phyloP scores from a whole-genome alignment of 495 filamentous ascomycete genomes.

The Amniculicola lignicola region DNA sequence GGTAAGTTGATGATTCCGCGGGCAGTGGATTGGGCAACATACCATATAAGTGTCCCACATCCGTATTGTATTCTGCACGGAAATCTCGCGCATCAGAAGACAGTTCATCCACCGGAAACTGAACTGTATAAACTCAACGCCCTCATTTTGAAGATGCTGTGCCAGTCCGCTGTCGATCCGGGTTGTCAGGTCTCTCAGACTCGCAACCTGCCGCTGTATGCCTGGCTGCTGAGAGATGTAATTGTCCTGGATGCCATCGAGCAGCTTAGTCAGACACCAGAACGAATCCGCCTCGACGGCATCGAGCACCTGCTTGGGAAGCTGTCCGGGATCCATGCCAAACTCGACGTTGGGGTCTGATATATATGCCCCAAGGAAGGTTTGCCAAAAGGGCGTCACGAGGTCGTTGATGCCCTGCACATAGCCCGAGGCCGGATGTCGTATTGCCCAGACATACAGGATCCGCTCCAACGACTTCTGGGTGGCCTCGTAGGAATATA shows the following conservation, averaged over 20 bases:
- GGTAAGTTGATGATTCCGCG: not conserved
- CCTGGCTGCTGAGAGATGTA: conserved; percentile 97
- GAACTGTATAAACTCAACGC: conserved; percentile 98
- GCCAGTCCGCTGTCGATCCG: conserved; percentile 82
- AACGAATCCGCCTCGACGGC: conserved; percentile 97
- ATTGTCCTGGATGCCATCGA: conserved; percentile 98
- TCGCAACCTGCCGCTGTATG: conserved; percentile 88
- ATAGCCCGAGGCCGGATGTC: conserved; percentile 95
- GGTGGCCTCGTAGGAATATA: conserved; percentile 94
- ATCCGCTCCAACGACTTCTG: conserved; percentile 92
- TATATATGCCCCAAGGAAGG: conserved; percentile 91
- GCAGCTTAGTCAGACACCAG: conserved; percentile 94
- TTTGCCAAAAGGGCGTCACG: conserved; percentile 96
- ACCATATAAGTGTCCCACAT: conserved; percentile 99
- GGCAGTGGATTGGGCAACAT: conserved; percentile 40
- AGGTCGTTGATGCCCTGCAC: conserved; percentile 99
- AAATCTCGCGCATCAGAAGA: conserved; percentile 94
- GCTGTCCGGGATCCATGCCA: conserved; percentile 93
- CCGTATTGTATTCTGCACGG: conserved; percentile 88
- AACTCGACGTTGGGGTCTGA: conserved; percentile 86
- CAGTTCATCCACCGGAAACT: conserved; percentile 99
- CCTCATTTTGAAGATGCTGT: conserved; percentile 82
- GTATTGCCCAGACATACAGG: conserved; percentile 94
- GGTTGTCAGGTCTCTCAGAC: conserved; percentile 80
- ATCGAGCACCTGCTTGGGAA: conserved; percentile 86